Evolutionary conservation across 2,329 filamentous ascomycete species (phyloP).

Genomic region (Clonostachys chloroleuca): DNA sequence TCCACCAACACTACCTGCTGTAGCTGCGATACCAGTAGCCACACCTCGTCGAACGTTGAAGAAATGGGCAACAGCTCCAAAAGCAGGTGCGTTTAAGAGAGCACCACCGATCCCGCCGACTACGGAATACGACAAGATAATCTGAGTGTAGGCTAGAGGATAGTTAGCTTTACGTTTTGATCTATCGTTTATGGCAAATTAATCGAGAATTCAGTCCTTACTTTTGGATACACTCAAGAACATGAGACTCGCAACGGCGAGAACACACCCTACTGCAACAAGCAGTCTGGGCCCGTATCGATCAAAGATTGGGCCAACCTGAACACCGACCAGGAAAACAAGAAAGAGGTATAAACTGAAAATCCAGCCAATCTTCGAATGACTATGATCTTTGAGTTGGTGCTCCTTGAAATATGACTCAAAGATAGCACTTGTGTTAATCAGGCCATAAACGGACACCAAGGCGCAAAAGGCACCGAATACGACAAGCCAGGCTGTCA

Average conservation of each 20-base stretch:
- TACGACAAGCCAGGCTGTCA: constrained; percentile 65
- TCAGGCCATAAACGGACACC: constrained; percentile 59
- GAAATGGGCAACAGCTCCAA: constrained; percentile 20
- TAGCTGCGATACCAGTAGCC: background rate
- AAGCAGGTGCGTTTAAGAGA: constrained; percentile 23
- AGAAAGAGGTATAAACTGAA: constrained; percentile 39
- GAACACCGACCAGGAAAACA: constrained; percentile 35
- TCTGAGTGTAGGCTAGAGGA: constrained; percentile 40
- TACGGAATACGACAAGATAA: constrained; percentile 35
- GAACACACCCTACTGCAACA: constrained; percentile 24
- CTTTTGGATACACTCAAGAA: constrained; percentile 39
- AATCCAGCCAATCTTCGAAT: constrained; percentile 44
- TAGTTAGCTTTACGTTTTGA: constrained; percentile 44
- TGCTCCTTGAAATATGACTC: constrained; percentile 41
- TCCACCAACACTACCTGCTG: constrained; percentile 11
- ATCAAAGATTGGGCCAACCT: constrained; percentile 43
- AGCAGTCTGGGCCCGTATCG: constrained; percentile 36
- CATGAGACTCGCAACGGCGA: constrained; percentile 35
- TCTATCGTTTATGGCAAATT: constrained; percentile 28
- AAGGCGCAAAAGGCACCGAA: constrained; percentile 66
- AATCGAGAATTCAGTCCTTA: constrained; percentile 51
- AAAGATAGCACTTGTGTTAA: constrained; percentile 54
- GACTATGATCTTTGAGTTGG: constrained; percentile 33
- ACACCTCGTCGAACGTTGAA: background rate
- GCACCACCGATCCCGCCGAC: constrained; percentile 34